These are phyloP conservation scores for Boletus sp. DNA, from an alignment of 768 basidiomycete genomes.

Conservation along the genomic window DNA sequence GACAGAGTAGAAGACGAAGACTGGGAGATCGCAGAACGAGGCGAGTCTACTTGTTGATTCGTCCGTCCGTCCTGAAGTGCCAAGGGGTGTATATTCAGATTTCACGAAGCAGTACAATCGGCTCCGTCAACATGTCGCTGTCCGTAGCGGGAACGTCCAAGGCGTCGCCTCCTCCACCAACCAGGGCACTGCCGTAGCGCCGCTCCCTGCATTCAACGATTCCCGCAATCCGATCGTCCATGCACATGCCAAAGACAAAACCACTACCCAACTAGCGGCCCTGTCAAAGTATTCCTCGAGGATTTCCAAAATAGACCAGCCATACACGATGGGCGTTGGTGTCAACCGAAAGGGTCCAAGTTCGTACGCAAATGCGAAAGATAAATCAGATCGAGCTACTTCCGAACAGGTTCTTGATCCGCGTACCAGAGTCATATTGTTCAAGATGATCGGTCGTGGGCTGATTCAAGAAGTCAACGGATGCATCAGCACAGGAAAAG, in stretches of 20 bases:
- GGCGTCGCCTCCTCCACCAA: slow-evolving; percentile 53
- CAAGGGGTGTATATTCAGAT: slow-evolving; percentile 48
- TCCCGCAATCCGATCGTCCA: slow-evolving; percentile 38
- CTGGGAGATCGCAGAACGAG: slow-evolving; percentile 83
- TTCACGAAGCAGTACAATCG: slow-evolving; percentile 99
- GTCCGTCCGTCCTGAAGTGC: not conserved
- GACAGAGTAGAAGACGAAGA: slow-evolving; percentile 80
- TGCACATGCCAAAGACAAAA: slow-evolving; percentile 49
- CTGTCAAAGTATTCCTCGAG: slow-evolving; percentile 75
- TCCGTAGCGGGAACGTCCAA: slow-evolving; percentile 68
- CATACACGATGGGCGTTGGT: slow-evolving; percentile 65
- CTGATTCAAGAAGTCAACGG: slow-evolving; percentile 90
- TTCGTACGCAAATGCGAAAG: slow-evolving; percentile 84
- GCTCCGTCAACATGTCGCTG: slow-evolving; percentile 84
- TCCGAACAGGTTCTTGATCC: slow-evolving; percentile 96
- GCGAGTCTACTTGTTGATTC: slow-evolving; percentile 36
- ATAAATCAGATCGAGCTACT: slow-evolving; percentile 95
- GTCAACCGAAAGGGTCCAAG: slow-evolving; percentile 92
- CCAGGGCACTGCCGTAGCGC: slow-evolving; percentile 47
- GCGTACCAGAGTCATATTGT: slow-evolving; percentile 88
- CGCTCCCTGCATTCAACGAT: slow-evolving; percentile 71
- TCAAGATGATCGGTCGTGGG: slow-evolving; percentile 93
- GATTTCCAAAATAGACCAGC: slow-evolving; percentile 69
- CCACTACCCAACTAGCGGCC: slow-evolving; percentile 67
- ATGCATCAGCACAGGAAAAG: slow-evolving; percentile 97